These are phyloP conservation scores for Wakefieldia striispora DNA, from an alignment of 768 basidiomycete genomes.

Conservation along the genomic window DNA sequence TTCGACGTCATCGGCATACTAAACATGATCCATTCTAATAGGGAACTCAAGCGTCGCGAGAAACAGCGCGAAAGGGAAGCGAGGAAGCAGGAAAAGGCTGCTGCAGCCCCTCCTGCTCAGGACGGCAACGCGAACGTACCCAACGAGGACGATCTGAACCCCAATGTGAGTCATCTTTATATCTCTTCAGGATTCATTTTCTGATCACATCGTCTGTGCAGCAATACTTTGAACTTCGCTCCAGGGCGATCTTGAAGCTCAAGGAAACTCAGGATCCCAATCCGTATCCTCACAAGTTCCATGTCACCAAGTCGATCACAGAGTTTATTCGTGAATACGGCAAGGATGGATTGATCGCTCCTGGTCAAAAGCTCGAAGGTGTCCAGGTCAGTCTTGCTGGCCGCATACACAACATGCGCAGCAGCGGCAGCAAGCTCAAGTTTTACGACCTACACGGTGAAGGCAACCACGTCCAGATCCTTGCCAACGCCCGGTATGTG, in stretches of 20 bases:
- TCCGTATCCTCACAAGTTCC: conserved; percentile 99
- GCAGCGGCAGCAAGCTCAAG: conserved; percentile 75
- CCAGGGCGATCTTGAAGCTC: conserved; percentile 81
- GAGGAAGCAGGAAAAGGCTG: conserved; percentile 77
- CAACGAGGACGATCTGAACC: conserved; percentile 83
- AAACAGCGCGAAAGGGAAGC: conserved; percentile 74
- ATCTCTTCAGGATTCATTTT: background rate
- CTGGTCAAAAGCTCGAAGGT: conserved; percentile 64
- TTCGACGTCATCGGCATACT: conserved; percentile 11
- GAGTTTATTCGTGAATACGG: conserved; percentile 75
- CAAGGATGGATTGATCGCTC: conserved; percentile 60
- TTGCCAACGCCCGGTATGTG: conserved; percentile 83
- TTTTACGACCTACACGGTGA: conserved; percentile 96
- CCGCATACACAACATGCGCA: conserved; percentile 87
- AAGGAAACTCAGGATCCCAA: conserved; percentile 83
- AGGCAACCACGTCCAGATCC: conserved; percentile 90
- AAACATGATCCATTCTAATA: conserved; percentile 39
- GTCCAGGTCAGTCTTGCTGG: conserved; percentile 74
- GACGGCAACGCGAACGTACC: conserved; percentile 39
- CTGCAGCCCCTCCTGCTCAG: conserved; percentile 39
- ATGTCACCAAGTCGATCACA: conserved; percentile 76
- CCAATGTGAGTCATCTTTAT: conserved; percentile 63
- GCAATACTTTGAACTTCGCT: conserved; percentile 98
- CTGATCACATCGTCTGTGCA: conserved; percentile 29
- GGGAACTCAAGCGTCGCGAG: conserved; percentile 91